These are phyloP conservation scores for Perilla frutescens DNA, from an alignment of 257 asterid genomes.

Conservation along the genomic window DNA sequence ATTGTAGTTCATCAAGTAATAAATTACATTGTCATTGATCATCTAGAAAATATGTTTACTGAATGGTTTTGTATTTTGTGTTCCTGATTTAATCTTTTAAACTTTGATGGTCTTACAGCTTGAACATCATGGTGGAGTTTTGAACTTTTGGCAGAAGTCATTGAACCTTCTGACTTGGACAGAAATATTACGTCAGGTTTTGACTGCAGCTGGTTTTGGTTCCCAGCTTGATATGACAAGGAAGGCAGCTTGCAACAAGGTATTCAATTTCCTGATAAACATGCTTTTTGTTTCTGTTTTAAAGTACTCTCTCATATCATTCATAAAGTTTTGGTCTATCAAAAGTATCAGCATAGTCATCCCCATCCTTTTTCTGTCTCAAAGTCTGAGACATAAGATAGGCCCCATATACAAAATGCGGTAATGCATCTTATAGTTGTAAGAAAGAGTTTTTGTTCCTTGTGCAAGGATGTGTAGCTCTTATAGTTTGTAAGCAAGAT, in stretches of 20 bases:
- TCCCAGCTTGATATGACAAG: conserved; percentile 53
- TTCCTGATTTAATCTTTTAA: conserved; percentile 24
- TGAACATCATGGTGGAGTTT: conserved; percentile 52
- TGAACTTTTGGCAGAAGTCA: conserved; percentile 79
- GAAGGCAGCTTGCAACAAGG: conserved; percentile 65
- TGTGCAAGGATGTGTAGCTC: conserved; percentile 26
- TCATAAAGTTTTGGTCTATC: conserved; percentile 22
- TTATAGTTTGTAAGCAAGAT: conserved; percentile 30
- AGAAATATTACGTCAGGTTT: conserved; percentile 83
- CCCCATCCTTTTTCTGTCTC: conserved; percentile 15
- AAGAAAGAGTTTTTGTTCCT: conserved; percentile 7
- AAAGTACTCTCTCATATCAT: conserved; percentile 25
- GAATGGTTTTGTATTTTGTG: conserved; percentile 18
- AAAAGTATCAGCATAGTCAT: conserved; percentile 19
- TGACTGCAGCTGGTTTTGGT: conserved; percentile 92
- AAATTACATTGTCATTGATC: background rate
- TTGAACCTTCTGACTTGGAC: conserved; percentile 92
- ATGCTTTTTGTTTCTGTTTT: conserved; percentile 22
- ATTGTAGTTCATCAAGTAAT: conserved; percentile 12
- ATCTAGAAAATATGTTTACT: conserved; percentile 10
- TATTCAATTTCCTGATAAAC: conserved; percentile 42
- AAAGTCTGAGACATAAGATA: conserved; percentile 19
- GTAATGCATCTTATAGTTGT: background rate
- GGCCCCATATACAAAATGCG: conserved; percentile 5
- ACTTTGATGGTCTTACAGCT: conserved; percentile 55